Evolutionary conservation across 225 moss, liverwort and hornwort genomes (phyloP).

Genomic region (Physcomitrium patens): DNA sequence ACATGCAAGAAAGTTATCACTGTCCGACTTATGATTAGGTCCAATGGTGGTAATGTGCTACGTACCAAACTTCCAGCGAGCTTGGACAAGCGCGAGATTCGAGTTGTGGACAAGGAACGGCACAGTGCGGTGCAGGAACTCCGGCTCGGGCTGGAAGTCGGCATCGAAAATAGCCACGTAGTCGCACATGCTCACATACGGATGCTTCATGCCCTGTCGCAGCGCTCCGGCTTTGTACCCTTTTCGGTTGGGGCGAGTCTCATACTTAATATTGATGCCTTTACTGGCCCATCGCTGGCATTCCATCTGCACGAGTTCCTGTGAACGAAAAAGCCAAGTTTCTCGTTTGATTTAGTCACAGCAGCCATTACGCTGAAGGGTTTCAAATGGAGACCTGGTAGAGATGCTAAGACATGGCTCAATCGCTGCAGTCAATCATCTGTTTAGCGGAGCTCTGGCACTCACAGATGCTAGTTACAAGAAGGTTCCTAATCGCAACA

Average conservation of each 20-base stretch:
- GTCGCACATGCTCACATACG: slow-evolving; percentile 65
- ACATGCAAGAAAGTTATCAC: no score
- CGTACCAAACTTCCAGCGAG: slow-evolving; percentile 84
- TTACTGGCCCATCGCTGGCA: slow-evolving; percentile 81
- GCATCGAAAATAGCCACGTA: slow-evolving; percentile 83
- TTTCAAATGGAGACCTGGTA: no score
- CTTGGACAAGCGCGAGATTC: slow-evolving; percentile 75
- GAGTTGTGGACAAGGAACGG: slow-evolving; percentile 69
- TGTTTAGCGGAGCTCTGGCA: no score
- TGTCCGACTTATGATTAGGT: no score
- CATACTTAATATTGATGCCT: slow-evolving; percentile 84
- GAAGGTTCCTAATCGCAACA: no score
- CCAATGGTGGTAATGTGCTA: background rate
- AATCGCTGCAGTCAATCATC: no score
- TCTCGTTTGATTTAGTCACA: background rate
- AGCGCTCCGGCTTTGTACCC: slow-evolving; percentile 82
- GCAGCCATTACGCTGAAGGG: no score
- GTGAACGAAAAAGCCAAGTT: background rate
- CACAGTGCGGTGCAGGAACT: slow-evolving; percentile 70
- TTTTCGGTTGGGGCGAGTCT: slow-evolving; percentile 62
- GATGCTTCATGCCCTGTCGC: slow-evolving; percentile 72
- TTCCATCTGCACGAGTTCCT: slow-evolving; percentile 79
- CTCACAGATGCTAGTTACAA: no score
- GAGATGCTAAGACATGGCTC: no score
- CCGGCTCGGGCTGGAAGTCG: slow-evolving; percentile 82